Conservation (phyloP, 345 rosid genomes). For the Eucalyptus coolabah region DNA sequence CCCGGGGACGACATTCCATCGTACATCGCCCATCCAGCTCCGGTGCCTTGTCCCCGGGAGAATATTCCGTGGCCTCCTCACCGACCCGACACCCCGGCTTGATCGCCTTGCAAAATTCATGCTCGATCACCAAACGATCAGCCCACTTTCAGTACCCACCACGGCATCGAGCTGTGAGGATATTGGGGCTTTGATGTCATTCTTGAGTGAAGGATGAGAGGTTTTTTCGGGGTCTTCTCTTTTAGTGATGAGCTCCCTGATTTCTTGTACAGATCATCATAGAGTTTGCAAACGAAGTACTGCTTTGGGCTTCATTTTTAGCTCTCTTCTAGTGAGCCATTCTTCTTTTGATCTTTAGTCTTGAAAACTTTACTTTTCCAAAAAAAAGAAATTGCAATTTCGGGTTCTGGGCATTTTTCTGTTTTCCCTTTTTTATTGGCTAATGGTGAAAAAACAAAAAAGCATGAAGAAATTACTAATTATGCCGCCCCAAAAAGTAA, state of each 20-base stretch:
- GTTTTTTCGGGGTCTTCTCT: background rate
- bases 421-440: background rate
- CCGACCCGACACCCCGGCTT: background rate
- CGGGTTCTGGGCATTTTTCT: background rate
- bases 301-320: background rate
- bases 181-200: background rate
- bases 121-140: background rate
- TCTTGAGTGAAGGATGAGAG: background rate
- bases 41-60: constrained; percentile 32
- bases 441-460: background rate
- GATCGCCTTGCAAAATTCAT: background rate
- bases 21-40: constrained; percentile 73
- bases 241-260: background rate
- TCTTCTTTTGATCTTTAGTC: background rate
- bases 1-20: constrained; percentile 88
- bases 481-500: background rate
- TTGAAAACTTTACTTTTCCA: background rate
- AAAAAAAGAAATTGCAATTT: background rate
- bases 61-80: constrained; percentile 5
- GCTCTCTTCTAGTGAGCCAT: background rate
- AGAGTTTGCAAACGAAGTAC: background rate
- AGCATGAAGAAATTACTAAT: background rate
- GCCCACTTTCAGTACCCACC: background rate
- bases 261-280: background rate
- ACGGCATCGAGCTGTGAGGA: background rate